A percentile compares a stretch with the other conserved stretches of the same genome.
Evolutionary conservation across 1,139 yeast species (phyloP).

Genomic region (Yamadazyma atmosphaerica): DNA sequence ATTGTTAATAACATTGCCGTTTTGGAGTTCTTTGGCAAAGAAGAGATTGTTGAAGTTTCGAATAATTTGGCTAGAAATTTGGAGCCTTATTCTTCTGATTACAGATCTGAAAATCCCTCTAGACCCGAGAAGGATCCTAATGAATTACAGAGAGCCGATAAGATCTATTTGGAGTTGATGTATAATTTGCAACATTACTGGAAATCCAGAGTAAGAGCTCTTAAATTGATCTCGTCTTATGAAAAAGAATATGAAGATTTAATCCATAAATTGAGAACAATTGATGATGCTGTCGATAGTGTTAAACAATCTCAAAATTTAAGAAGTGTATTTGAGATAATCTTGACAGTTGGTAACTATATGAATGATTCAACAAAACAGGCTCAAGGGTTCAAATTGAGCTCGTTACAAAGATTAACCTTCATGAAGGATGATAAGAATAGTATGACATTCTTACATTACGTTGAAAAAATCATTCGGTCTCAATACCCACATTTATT

Average conservation of each 20-base stretch:
- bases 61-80: slow-evolving; percentile 61
- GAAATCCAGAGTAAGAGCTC: slow-evolving; percentile 76
- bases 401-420: slow-evolving; percentile 71
- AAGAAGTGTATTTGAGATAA: slow-evolving; percentile 69
- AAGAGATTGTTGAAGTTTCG: slow-evolving; percentile 67
- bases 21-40: slow-evolving; percentile 68
- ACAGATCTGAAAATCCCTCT: slow-evolving; percentile 44
- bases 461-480: slow-evolving; percentile 72
- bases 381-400: slow-evolving; percentile 76
- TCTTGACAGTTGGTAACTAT: slow-evolving; percentile 78
- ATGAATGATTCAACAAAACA: slow-evolving; percentile 81
- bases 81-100: slow-evolving; percentile 66
- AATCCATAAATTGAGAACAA: slow-evolving; percentile 55
- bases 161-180: slow-evolving; percentile 69
- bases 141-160: slow-evolving; percentile 75
- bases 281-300: slow-evolving; percentile 66
- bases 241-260: slow-evolving; percentile 74
- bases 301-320: slow-evolving; percentile 59
- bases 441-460: slow-evolving; percentile 76
- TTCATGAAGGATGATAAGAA: slow-evolving; percentile 79
- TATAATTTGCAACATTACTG: slow-evolving; percentile 78
- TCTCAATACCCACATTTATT: slow-evolving; percentile 66
- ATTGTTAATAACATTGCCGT: slow-evolving; percentile 59
- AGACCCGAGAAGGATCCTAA: slow-evolving; percentile 74
- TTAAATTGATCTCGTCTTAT: slow-evolving; percentile 57